A percentile compares a stretch with the other conserved stretches of the same genome.
Evolutionary conservation across 495 filamentous ascomycete species (phyloP).

Genomic region (Neurospora sp.): DNA sequence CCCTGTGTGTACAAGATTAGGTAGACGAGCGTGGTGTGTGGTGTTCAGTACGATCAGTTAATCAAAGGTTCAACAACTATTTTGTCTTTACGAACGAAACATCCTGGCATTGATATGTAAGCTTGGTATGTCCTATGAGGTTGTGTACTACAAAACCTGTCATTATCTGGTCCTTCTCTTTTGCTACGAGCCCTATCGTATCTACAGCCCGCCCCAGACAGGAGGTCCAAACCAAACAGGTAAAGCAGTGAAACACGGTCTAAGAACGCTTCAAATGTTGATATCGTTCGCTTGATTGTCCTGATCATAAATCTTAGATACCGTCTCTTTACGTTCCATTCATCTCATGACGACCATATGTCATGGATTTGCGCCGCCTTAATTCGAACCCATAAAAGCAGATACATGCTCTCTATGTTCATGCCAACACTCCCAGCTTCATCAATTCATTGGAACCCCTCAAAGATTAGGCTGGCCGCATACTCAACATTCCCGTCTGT

Average conservation of each 20-base stretch:
- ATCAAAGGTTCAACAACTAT: not conserved
- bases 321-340: not conserved
- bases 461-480: slow-evolving; percentile 76
- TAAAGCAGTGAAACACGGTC: not conserved
- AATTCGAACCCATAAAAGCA: not conserved
- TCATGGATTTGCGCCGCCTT: not conserved
- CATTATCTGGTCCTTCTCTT: not conserved
- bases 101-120: not conserved
- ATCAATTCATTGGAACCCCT: slow-evolving; percentile 19
- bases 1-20: slow-evolving; percentile 95
- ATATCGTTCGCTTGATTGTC: not conserved
- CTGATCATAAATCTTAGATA: not conserved
- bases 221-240: not conserved
- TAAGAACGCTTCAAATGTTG: not conserved
- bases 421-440: not conserved
- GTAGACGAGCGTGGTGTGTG: slow-evolving; percentile 22
- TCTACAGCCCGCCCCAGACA: not conserved
- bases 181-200: not conserved
- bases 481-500: slow-evolving; percentile 78
- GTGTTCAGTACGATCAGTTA: not conserved
- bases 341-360: not conserved
- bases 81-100: not conserved
- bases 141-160: not conserved
- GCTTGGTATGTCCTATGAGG: not conserved
- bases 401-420: not conserved